phyloP scores from a whole-genome alignment of 2,329 filamentous ascomycete species.

The Pezicula carpinea region DNA sequence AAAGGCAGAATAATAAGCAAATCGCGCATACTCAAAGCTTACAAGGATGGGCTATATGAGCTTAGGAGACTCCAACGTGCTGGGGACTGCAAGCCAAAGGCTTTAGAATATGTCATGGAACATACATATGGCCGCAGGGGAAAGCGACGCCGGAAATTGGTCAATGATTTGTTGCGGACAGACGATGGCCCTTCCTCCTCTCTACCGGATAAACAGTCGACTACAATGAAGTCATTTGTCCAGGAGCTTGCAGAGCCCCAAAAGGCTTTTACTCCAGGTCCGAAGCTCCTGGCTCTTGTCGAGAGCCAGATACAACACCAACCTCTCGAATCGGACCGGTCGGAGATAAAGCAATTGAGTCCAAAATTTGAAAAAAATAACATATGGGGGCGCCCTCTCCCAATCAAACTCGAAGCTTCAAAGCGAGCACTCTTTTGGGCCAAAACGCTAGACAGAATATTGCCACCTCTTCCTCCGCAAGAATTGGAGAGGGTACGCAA shows the following conservation, averaged over 20 bases:
- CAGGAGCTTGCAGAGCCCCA: conserved; percentile 1
- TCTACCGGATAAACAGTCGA: too few relatives aligned
- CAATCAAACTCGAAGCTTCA: conserved; percentile 34
- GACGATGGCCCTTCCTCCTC: too few relatives aligned
- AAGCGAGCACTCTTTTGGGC: conserved; percentile 47
- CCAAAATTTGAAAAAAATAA: conserved; percentile 40
- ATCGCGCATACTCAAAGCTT: too few relatives aligned
- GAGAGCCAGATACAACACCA: conserved; percentile 17
- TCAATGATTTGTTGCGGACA: conserved; percentile 33
- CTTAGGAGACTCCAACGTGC: conserved; percentile 45
- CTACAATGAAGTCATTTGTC: conserved; percentile 33
- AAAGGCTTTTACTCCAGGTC: conserved; percentile 1
- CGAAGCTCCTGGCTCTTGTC: conserved; percentile 20
- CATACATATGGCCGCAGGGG: conserved; percentile 50
- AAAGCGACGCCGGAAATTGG: conserved; percentile 43
- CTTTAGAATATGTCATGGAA: conserved; percentile 44
- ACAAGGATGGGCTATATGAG: background rate
- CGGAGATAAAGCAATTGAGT: conserved; percentile 9
- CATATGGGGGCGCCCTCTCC: conserved; percentile 44
- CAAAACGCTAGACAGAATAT: conserved; percentile 37
- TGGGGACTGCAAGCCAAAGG: conserved; percentile 42
- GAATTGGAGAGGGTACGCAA: conserved; percentile 54
- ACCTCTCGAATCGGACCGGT: conserved; percentile 5
- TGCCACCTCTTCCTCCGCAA: conserved; percentile 47
- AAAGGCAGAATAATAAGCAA: too few relatives aligned